phyloP scores from a whole-genome alignment of 768 basidiomycete species.

The Gloeophyllum trabeum region DNA sequence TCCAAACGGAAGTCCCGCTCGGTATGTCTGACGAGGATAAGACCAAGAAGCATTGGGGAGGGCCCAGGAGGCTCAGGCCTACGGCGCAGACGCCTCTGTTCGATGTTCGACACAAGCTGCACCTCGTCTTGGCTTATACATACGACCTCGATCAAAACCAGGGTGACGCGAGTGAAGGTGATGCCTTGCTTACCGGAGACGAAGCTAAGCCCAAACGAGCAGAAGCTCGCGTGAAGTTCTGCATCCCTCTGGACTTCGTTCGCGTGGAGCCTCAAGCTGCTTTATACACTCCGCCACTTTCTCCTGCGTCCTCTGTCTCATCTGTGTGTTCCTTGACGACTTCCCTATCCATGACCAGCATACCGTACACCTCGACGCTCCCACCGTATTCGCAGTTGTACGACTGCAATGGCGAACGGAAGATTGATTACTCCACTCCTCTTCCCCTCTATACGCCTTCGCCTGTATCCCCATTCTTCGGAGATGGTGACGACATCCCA shows the following conservation, averaged over 20 bases:
- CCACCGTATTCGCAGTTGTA: conserved; percentile 77
- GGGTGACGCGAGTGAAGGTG: conserved; percentile 13
- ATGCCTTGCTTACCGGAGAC: conserved; percentile 3
- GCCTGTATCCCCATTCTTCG: background rate
- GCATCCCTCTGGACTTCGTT: conserved; percentile 41
- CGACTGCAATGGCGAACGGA: conserved; percentile 60
- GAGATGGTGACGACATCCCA: background rate
- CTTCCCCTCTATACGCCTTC: conserved; percentile 52
- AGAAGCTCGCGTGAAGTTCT: conserved; percentile 20
- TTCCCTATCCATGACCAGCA: conserved; percentile 2
- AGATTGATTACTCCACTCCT: conserved; percentile 52
- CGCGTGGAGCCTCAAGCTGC: conserved; percentile 23
- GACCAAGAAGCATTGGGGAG: conserved; percentile 30
- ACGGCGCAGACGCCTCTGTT: conserved; percentile 44
- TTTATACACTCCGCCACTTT: conserved; percentile 5
- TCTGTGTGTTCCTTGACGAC: conserved; percentile 1
- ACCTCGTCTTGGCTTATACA: conserved; percentile 40
- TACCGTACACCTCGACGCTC: conserved; percentile 22
- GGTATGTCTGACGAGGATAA: conserved; percentile 5
- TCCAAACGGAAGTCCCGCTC: conserved; percentile 40
- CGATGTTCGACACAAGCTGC: conserved; percentile 40
- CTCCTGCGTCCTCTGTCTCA: conserved; percentile 8
- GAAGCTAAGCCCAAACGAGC: conserved; percentile 3
- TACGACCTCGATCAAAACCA: conserved; percentile 21
- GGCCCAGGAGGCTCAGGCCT: conserved; percentile 28